Percentiles rank a stretch among this genome's conserved stretches.
Conservation (phyloP, 2,329 filamentous ascomycete species). For the Pestalotiopsis sp. region DNA sequence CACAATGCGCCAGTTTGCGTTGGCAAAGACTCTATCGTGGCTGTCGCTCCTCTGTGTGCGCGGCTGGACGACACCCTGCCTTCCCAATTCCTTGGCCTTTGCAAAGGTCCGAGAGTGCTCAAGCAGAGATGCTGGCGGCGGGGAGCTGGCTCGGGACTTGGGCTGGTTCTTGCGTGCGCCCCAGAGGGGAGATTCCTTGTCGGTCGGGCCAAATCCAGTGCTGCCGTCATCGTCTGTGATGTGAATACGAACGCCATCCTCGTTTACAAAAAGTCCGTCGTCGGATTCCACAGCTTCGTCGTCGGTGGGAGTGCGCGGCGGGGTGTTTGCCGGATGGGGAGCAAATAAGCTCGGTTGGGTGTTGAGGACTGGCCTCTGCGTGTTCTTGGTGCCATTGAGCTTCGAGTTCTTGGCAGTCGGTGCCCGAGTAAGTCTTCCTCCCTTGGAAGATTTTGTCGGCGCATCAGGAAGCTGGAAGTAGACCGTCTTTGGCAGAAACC, state of each 20-base stretch:
- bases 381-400: conserved; percentile 22
- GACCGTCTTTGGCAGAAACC: conserved; percentile 90
- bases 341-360: conserved; percentile 58
- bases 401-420: conserved; percentile 30
- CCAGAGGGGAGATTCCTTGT: conserved; percentile 78
- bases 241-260: conserved; percentile 60
- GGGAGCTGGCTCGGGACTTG: conserved; percentile 71
- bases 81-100: conserved; percentile 61
- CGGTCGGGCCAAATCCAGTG: conserved; percentile 63
- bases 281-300: conserved; percentile 41
- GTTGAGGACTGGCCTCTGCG: conserved; percentile 30
- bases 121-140: conserved; percentile 76
- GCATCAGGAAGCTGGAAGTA: conserved; percentile 75
- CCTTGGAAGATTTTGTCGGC: conserved; percentile 36
- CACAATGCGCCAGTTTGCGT: conserved; percentile 82
- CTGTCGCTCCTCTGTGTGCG: conserved; percentile 59
- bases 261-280: conserved; percentile 56
- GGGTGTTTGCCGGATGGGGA: conserved; percentile 52
- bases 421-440: conserved; percentile 28
- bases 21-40: conserved; percentile 72
- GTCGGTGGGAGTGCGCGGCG: conserved; percentile 57
- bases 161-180: conserved; percentile 78
- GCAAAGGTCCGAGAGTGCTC: conserved; percentile 63
- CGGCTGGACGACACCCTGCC: conserved; percentile 62
- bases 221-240: conserved; percentile 35